A percentile compares a stretch with the other conserved stretches of the same genome.
Evolutionary conservation across 768 basidiomycete species (phyloP).

Genomic region (Xerocomus brunneocitrinus): DNA sequence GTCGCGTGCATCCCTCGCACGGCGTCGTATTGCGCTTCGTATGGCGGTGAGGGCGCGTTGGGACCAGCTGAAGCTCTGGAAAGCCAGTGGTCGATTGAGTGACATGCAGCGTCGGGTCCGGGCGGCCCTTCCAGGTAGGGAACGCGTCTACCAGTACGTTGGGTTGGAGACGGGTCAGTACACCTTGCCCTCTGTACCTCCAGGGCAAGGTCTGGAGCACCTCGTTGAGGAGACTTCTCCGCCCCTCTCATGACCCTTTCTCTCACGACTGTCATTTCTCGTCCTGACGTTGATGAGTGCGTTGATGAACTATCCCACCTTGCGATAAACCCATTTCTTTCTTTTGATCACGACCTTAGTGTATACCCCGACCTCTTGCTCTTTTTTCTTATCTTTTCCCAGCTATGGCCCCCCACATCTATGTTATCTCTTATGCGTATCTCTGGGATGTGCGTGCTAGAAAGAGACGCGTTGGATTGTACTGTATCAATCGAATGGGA

Average conservation of each 20-base stretch:
- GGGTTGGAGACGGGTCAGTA: conserved; percentile 12
- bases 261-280: conserved; percentile 6
- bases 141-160: conserved; percentile 31
- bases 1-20: conserved; percentile 22
- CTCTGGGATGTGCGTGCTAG: conserved; percentile 6
- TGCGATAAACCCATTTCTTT: neutral
- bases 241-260: conserved; percentile 10
- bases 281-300: conserved; percentile 12
- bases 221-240: neutral
- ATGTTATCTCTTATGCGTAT: conserved; percentile 15
- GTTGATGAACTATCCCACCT: neutral
- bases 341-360: conserved; percentile 1
- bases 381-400: neutral
- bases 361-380: conserved; percentile 4
- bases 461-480: conserved; percentile 8
- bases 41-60: conserved; percentile 26
- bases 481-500: conserved; percentile 8
- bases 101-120: conserved; percentile 29
- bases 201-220: neutral
- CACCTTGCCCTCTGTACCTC: neutral
- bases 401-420: conserved; percentile 13
- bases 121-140: conserved; percentile 25
- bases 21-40: conserved; percentile 26
- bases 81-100: conserved; percentile 21
- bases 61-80: conserved; percentile 28